phyloP scores from a whole-genome alignment of 2,329 filamentous ascomycete genomes.

The Didymella pinodella region DNA sequence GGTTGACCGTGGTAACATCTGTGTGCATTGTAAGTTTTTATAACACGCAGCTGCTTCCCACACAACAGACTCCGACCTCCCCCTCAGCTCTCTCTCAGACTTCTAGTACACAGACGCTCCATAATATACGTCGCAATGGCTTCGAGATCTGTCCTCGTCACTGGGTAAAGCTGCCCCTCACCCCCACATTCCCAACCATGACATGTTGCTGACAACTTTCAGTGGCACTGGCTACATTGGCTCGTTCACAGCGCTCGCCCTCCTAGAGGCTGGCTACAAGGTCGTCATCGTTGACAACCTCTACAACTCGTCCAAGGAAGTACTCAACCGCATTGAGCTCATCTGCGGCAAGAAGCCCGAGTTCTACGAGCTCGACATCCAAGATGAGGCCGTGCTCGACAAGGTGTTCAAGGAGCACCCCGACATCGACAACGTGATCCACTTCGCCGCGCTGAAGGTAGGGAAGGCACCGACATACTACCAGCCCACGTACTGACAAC shows the following conservation, averaged over 20 bases:
- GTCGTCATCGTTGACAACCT: conserved; percentile 96
- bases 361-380: conserved; percentile 89
- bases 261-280: conserved; percentile 93
- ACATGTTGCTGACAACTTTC: conserved; percentile 17
- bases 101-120: neutral
- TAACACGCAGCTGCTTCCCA: conserved; percentile 23
- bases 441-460: conserved; percentile 97
- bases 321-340: conserved; percentile 92
- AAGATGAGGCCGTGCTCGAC: conserved; percentile 82
- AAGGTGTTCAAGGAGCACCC: conserved; percentile 88
- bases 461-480: conserved; percentile 26
- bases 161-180: conserved; percentile 72
- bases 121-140: conserved; percentile 63
- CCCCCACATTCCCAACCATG: conserved; percentile 31
- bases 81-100: neutral
- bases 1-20: conserved; percentile 21
- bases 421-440: conserved; percentile 96
- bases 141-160: conserved; percentile 87
- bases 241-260: conserved; percentile 91
- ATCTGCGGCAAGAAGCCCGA: conserved; percentile 86
- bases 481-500: neutral
- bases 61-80: conserved; percentile 1
- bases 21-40: conserved; percentile 30
- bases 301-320: conserved; percentile 94
- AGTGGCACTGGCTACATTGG: conserved; percentile 99